phyloP scores from a whole-genome alignment of 176 grass and related monocot species.

The Aegilops tauschii region DNA sequence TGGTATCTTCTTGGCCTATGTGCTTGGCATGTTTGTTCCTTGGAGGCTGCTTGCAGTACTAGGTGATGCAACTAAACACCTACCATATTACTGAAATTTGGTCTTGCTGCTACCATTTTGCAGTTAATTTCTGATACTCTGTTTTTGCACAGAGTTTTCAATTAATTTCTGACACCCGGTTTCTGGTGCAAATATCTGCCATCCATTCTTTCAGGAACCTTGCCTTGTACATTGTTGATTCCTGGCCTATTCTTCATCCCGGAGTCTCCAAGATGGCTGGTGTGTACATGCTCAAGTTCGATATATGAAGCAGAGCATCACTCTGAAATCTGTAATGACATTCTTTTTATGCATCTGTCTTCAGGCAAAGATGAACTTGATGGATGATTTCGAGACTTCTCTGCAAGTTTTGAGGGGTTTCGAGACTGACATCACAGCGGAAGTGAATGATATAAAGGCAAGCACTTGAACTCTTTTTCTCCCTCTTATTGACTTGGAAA shows the following conservation, averaged over 20 bases:
- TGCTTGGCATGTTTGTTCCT: constrained; percentile 85
- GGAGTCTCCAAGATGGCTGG: constrained; percentile 98
- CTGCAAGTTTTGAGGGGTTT: constrained; percentile 97
- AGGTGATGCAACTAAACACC: constrained; percentile 43
- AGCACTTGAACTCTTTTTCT: not conserved
- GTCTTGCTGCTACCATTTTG: not conserved
- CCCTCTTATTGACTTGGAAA: not conserved
- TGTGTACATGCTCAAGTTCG: constrained; percentile 29
- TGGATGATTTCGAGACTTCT: constrained; percentile 81
- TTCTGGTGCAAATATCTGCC: not conserved
- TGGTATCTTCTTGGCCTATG: constrained; percentile 81
- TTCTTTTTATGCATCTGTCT: not conserved
- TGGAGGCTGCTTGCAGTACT: constrained; percentile 91
- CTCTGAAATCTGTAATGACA: not conserved
- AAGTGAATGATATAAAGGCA: constrained; percentile 95
- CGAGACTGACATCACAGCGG: constrained; percentile 77
- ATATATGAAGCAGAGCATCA: not conserved
- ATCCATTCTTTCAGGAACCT: constrained; percentile 55
- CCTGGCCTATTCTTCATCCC: constrained; percentile 94
- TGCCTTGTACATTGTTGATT: constrained; percentile 83
- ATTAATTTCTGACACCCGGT: not conserved
- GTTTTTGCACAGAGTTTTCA: not conserved
- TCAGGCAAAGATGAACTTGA: constrained; percentile 93
- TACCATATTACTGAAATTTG: not conserved
- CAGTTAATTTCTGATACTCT: not conserved